Evolutionary conservation across 768 basidiomycete species (phyloP).

Genomic region (Fibroporia radiculosa): DNA sequence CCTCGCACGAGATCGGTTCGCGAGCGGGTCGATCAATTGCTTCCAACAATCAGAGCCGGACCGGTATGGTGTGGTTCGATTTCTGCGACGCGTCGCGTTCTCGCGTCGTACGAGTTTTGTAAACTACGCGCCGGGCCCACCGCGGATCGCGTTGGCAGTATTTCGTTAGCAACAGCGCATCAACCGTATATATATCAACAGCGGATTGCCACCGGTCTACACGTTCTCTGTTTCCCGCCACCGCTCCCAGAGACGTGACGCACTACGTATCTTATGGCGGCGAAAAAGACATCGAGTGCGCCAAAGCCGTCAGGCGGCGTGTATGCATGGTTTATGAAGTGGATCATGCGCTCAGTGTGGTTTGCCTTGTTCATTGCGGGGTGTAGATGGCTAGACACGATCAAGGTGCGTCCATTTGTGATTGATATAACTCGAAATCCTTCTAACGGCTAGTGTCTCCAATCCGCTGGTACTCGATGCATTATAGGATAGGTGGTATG

Average conservation of each 20-base stretch:
- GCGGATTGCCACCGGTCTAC: background rate
- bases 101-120: too few relatives aligned
- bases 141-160: background rate
- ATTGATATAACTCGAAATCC: too few relatives aligned
- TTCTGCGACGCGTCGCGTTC: too few relatives aligned
- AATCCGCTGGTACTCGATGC: background rate
- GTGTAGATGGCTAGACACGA: constrained; percentile 48
- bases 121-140: too few relatives aligned
- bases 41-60: too few relatives aligned
- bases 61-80: too few relatives aligned
- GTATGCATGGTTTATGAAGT: constrained; percentile 20
- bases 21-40: too few relatives aligned
- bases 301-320: background rate
- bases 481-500: constrained; percentile 75
- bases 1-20: too few relatives aligned
- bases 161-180: background rate
- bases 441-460: too few relatives aligned
- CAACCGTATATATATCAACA: background rate
- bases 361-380: constrained; percentile 20
- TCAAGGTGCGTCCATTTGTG: constrained; percentile 40
- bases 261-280: constrained; percentile 2
- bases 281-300: constrained; percentile 2
- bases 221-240: background rate
- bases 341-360: constrained; percentile 21
- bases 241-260: too few relatives aligned